phyloP scores from a whole-genome alignment of 2,329 filamentous ascomycete genomes.

The Teratosphaeria nubilosa region DNA sequence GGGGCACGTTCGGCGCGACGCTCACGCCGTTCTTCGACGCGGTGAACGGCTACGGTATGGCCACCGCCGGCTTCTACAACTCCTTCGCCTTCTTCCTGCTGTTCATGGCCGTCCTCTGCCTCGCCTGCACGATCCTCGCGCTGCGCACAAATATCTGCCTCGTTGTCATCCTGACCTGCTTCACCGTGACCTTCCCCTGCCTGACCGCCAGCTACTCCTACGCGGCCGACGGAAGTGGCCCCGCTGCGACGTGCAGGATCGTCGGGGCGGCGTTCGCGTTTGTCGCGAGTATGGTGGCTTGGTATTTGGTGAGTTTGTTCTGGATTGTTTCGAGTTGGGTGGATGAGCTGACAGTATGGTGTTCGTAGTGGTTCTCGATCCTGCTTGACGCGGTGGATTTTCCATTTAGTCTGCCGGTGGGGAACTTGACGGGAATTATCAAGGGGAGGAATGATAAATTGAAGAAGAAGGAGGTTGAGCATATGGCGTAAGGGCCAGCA shows the following conservation, averaged over 20 bases:
- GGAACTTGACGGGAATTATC: conserved; percentile 6
- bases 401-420: conserved; percentile 6
- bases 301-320: conserved; percentile 6
- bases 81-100: conserved; percentile 1
- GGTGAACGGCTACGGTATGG: conserved; percentile 1
- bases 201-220: conserved; percentile 8
- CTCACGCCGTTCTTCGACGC: neutral
- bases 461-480: neutral
- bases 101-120: conserved; percentile 9
- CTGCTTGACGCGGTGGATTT: conserved; percentile 10
- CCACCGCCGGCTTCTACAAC: conserved; percentile 1
- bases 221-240: conserved; percentile 4
- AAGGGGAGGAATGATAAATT: conserved; percentile 3
- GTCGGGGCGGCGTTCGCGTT: conserved; percentile 7
- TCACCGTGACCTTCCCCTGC: conserved; percentile 11
- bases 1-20: conserved; percentile 1
- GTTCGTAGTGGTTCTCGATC: conserved; percentile 6
- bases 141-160: conserved; percentile 12
- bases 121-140: conserved; percentile 11
- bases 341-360: too few species aligned
- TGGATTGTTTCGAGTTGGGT: too few species aligned
- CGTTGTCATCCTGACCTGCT: conserved; percentile 12
- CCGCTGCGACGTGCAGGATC: conserved; percentile 3
- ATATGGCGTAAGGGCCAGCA: neutral
- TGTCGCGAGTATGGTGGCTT: conserved; percentile 7